Evolutionary conservation across 1,139 yeast genomes (phyloP).

Genomic region (Kodamaea arcana): DNA sequence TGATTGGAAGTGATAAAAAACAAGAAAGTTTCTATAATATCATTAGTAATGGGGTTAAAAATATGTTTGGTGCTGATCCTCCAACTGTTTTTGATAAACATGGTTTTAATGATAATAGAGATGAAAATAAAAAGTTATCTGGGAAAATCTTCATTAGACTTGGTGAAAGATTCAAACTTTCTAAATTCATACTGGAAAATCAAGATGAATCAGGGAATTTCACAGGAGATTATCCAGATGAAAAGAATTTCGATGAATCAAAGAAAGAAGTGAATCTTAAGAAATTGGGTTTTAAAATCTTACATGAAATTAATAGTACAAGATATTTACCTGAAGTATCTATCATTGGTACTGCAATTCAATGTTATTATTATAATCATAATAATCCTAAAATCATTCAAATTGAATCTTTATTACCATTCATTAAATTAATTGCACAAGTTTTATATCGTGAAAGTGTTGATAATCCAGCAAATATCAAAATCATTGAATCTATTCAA

Average conservation of each 20-base stretch:
- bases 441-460: slow-evolving; percentile 21
- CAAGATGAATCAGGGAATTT: slow-evolving; percentile 11
- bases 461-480: slow-evolving; percentile 19
- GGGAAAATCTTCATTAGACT: slow-evolving; percentile 41
- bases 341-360: slow-evolving; percentile 37
- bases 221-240: slow-evolving; percentile 34
- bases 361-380: slow-evolving; percentile 25
- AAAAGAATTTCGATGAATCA: slow-evolving; percentile 9
- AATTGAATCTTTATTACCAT: slow-evolving; percentile 27
- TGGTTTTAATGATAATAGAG: slow-evolving; percentile 28
- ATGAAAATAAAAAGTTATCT: slow-evolving; percentile 18
- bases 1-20: slow-evolving; percentile 57
- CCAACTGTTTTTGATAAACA: slow-evolving; percentile 9
- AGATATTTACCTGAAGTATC: slow-evolving; percentile 37
- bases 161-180: slow-evolving; percentile 32
- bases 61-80: slow-evolving; percentile 16
- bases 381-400: slow-evolving; percentile 12
- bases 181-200: slow-evolving; percentile 18
- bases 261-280: slow-evolving; percentile 31
- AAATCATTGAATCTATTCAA: slow-evolving; percentile 14
- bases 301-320: slow-evolving; percentile 38
- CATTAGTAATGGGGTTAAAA: slow-evolving; percentile 32
- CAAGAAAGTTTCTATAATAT: slow-evolving; percentile 41
- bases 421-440: slow-evolving; percentile 21
- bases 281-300: slow-evolving; percentile 38